Evolutionary conservation across 345 rosid species (phyloP), one percentile per base, ranked within the genome.

Genomic region (Brassica rapa): DNA sequence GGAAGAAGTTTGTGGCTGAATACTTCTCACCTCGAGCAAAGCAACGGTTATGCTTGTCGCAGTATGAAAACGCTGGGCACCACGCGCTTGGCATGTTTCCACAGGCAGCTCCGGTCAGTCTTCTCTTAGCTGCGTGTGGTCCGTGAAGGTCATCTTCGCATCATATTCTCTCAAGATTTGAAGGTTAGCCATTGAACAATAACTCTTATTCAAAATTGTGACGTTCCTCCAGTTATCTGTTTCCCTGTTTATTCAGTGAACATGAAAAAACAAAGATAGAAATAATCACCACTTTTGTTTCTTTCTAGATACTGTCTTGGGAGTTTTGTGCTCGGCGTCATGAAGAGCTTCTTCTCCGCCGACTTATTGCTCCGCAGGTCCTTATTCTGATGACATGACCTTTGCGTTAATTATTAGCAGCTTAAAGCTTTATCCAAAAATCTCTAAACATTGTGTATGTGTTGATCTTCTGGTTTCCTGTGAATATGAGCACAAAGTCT

Each of bases 11-110:
- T 77, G 97, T 95, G 70, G 83, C 94, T 2, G 98, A 90, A 80
- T 95, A 95, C 81, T 95, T 88, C 84, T 89, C 99, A 30, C 98
- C 98, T 67, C 90, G 90, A 53, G 97, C 98, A 46, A 92, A 92
- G 93, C 89, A 95, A 86, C 88, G 96, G 62, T 86, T 96, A 89
- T 95, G 98, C 82, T 84, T 95, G 84, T 93, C 99, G 27, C 81
- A 81, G 71, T 95, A 91, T 35, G 94, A 91, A 69, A 93, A 90
- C 37, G 99, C 37, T 75, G 95, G 97, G 64, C 88, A 90, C 77
- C 97, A 92, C 82, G 91, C 97, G 4, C 97, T 92, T 46, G 98
- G 97, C 74, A 94, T 92, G 79, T 92, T 95, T 82, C 97, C 97
- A 7, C 97, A 88, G 82, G 95, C 96, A 55, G 91, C 98, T 76